phyloP scores from a whole-genome alignment of 1,284 basidiomycete species.

The Coniferiporia sulphurascens region DNA sequence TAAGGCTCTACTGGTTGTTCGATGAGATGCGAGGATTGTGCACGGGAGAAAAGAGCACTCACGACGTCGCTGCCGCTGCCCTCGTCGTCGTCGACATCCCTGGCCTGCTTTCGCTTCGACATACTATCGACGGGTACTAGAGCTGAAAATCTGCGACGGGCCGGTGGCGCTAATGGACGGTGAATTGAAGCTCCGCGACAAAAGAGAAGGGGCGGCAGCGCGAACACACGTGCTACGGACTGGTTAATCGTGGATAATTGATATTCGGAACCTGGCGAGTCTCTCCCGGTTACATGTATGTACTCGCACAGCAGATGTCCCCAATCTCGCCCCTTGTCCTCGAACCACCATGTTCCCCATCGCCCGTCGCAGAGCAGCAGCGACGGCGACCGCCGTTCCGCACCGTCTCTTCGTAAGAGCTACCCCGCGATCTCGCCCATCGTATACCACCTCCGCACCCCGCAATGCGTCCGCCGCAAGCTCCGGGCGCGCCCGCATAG shows the following conservation, averaged over 20 bases:
- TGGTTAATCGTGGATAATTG: background rate
- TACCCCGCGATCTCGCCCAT: background rate
- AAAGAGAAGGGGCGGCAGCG: background rate
- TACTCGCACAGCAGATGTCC: background rate
- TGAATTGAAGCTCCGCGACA: background rate
- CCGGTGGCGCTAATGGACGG: background rate
- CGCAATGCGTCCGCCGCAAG: background rate
- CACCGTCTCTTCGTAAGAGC: background rate
- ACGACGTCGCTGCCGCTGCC: constrained; percentile 16
- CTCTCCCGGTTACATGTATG: background rate
- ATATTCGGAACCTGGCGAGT: background rate
- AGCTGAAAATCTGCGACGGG: background rate
- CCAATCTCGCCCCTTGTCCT: background rate
- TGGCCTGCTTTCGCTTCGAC: constrained; percentile 19
- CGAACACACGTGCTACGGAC: background rate
- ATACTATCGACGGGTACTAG: constrained; percentile 1
- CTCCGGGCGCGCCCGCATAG: background rate
- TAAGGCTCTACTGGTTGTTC: constrained; percentile 43
- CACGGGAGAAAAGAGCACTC: background rate
- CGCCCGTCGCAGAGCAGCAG: background rate
- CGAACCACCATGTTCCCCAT: background rate
- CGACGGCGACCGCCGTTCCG: background rate
- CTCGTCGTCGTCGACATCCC: constrained; percentile 17
- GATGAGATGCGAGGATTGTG: background rate
- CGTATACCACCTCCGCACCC: too few relatives aligned